These are phyloP conservation scores for Colletotrichum abscissum DNA, from an alignment of 2,329 filamentous ascomycete genomes.

Conservation along the genomic window DNA sequence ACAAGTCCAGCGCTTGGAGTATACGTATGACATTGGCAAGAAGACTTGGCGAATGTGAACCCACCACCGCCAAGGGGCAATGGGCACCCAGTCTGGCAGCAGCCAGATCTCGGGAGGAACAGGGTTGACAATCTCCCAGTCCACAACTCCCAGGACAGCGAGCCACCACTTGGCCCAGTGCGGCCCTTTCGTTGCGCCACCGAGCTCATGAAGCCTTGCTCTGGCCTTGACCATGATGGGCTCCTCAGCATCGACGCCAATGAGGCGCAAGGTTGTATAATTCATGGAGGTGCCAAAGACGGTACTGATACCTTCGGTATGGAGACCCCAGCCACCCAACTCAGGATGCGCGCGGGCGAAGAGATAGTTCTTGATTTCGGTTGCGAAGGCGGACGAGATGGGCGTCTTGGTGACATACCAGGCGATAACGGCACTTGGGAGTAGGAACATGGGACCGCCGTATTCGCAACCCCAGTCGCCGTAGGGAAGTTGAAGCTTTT, in stretches of 20 bases:
- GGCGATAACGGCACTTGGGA: constrained; percentile 85
- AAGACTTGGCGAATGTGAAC: constrained; percentile 99
- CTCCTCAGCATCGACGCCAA: constrained; percentile 87
- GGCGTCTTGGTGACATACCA: constrained; percentile 92
- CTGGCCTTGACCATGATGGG: constrained; percentile 88
- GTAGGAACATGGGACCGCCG: constrained; percentile 94
- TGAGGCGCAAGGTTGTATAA: constrained; percentile 82
- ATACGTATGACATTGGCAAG: constrained; percentile 89
- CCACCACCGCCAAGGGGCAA: constrained; percentile 97
- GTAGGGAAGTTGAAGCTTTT: constrained; percentile 85
- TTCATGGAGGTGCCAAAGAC: constrained; percentile 93
- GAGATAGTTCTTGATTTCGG: constrained; percentile 93
- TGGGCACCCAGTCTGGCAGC: constrained; percentile 88
- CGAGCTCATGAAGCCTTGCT: constrained; percentile 83
- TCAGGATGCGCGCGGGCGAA: constrained; percentile 85
- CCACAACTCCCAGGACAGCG: constrained; percentile 81
- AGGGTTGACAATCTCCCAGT: constrained; percentile 95
- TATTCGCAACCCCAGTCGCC: constrained; percentile 99
- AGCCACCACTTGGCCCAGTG: constrained; percentile 99
- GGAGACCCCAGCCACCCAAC: constrained; percentile 97
- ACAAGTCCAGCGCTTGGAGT: constrained; percentile 83
- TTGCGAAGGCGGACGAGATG: constrained; percentile 81
- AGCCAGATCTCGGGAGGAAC: constrained; percentile 95
- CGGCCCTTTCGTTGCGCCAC: constrained; percentile 84
- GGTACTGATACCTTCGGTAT: constrained; percentile 92